Conservation (phyloP, 1,284 basidiomycete species). For the Boletus calvinii region DNA sequence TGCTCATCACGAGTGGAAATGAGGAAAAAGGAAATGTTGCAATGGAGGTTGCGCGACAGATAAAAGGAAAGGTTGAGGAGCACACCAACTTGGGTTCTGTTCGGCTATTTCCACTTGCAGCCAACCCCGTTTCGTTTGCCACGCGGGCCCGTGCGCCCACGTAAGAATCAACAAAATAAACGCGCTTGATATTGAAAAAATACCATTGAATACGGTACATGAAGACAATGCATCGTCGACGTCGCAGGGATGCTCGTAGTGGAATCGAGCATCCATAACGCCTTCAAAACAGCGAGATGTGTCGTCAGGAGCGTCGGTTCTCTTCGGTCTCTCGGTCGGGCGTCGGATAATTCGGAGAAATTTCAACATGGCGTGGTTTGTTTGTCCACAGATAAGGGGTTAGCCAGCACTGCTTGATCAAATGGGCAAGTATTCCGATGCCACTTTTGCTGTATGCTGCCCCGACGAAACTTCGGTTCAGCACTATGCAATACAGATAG, state of each 20-base stretch:
- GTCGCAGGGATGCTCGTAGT: slow-evolving; percentile 20
- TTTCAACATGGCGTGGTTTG: slow-evolving; percentile 27
- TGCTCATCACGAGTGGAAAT: slow-evolving; percentile 46
- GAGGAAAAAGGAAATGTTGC: slow-evolving; percentile 20
- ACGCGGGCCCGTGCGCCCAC: slow-evolving; percentile 40
- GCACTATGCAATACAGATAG: neutral
- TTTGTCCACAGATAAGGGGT: slow-evolving; percentile 34
- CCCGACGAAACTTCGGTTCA: slow-evolving; percentile 2
- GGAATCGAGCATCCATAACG: slow-evolving; percentile 14
- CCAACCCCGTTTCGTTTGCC: slow-evolving; percentile 40
- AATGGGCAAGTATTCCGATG: slow-evolving; percentile 12
- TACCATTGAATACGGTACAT: slow-evolving; percentile 34
- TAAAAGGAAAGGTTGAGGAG: slow-evolving; percentile 42
- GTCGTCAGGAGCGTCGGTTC: slow-evolving; percentile 2
- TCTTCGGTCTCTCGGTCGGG: neutral
- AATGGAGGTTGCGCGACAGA: slow-evolving; percentile 33
- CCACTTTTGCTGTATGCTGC: neutral
- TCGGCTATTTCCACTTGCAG: slow-evolving; percentile 41
- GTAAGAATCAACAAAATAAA: slow-evolving; percentile 41
- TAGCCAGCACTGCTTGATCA: slow-evolving; percentile 26
- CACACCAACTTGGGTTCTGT: slow-evolving; percentile 40
- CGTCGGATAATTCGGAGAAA: slow-evolving; percentile 15
- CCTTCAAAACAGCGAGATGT: slow-evolving; percentile 15
- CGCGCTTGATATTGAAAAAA: slow-evolving; percentile 31
- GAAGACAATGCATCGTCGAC: slow-evolving; percentile 24